These are phyloP conservation scores for Trametes meyenii DNA, from an alignment of 768 basidiomycete genomes.

Conservation along the genomic window DNA sequence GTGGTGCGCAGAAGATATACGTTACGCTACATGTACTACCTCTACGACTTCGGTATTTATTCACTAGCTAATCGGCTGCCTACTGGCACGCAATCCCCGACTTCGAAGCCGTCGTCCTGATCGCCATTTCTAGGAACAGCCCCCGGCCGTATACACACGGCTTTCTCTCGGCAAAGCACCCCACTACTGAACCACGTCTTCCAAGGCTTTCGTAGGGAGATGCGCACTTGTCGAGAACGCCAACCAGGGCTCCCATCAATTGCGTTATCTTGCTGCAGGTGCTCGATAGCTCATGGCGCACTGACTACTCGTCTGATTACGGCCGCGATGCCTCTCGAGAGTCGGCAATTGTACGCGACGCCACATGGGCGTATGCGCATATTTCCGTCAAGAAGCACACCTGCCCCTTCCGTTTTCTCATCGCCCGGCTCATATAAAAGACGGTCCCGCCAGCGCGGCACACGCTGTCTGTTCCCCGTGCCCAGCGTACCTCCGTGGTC, in stretches of 20 bases:
- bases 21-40: constrained; percentile 19
- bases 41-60: constrained; percentile 23
- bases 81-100: neutral
- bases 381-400: constrained; percentile 13
- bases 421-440: constrained; percentile 16
- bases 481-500: neutral
- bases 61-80: constrained; percentile 10
- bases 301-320: constrained; percentile 2
- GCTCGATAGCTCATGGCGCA: neutral
- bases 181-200: neutral
- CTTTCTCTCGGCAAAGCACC: neutral
- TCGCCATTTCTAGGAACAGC: constrained; percentile 8
- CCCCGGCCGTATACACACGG: neutral
- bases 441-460: neutral
- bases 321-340: neutral
- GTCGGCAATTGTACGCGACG: neutral
- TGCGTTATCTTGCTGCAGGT: constrained; percentile 2
- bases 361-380: constrained; percentile 10
- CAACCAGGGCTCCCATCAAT: constrained; percentile 3
- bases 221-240: neutral
- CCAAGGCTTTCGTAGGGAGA: neutral
- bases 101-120: neutral
- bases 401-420: constrained; percentile 9
- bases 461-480: neutral
- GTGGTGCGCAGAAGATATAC: constrained; percentile 20